Base-by-base conservation (phyloP, 768 basidiomycete genomes). In the Boletus insuetus region DNA sequence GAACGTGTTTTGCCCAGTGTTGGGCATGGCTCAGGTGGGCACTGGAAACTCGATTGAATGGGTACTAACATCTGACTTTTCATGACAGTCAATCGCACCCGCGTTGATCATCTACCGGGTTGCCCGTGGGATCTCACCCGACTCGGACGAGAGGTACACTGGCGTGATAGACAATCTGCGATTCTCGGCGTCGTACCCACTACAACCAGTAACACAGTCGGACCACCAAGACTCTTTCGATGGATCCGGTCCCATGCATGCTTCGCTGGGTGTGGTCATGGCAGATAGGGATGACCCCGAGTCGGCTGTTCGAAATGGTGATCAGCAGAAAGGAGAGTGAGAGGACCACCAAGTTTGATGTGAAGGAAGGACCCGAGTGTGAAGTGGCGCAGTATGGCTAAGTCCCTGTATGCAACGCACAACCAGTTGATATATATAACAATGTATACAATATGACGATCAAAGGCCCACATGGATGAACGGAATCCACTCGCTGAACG, bases 21-120 rank as follows among this genome's bases (percentile, higher is more conserved):
- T 62, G 48, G 63, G 65, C 3, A 53, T 16, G 1, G 17, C 64
- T 11, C 65, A 64, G 65, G 64, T 64, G 34, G 3, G 52, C n/a
- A n/a, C n/a, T n/a, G n/a, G n/a, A n/a, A n/a, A n/a, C 13, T 14
- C 13, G 29, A n/a, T 10, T 5, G 24, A 42, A 8, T 11, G 32
- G 13, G 9, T 11, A 9, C 47, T 49, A 26, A 49, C 16, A 0
- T 22, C 24, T 3, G 3, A 26, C 8, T 26, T 8, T 48, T 17
- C 9, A 20, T 26, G 16, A 32, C 22, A 62, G 61, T 50, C 41
- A 9, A 64, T 67, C 9, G 59, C 64, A 1, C 62, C 64, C 0
- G 20, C 59, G 26, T 26, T 67, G 43, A 66, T 65, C 34, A 55
- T 66, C 5, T 54, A 64, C 35, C 62, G 65, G 3, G 67, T 66